Evolutionary conservation across 805 yeast species (phyloP).

Genomic region (Lachancea sp.): DNA sequence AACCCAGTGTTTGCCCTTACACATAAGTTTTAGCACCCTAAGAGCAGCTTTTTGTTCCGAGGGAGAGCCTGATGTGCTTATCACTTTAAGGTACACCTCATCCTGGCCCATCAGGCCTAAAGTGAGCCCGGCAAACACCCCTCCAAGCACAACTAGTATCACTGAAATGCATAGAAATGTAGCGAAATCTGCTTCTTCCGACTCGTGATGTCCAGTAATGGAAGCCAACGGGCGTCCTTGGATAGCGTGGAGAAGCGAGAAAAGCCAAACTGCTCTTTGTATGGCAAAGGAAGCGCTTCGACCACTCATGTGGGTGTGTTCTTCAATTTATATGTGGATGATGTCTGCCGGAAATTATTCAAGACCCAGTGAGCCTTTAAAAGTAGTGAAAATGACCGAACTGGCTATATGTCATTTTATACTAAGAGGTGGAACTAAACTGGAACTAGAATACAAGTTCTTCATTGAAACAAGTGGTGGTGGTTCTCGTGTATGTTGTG

Average conservation of each 20-base stretch:
- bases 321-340: background rate
- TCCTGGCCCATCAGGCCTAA: constrained; percentile 97
- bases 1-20: constrained; percentile 93
- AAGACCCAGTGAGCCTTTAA: no score
- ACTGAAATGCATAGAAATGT: constrained; percentile 49
- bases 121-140: constrained; percentile 92
- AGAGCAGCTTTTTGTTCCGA: constrained; percentile 61
- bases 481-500: no score
- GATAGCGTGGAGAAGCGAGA: constrained; percentile 8
- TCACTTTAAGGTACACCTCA: constrained; percentile 87
- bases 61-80: constrained; percentile 77
- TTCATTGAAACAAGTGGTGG: no score
- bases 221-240: constrained; percentile 4
- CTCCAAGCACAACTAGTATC: constrained; percentile 65
- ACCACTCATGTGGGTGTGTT: constrained; percentile 1
- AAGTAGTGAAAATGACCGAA: no score
- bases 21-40: constrained; percentile 64
- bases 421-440: no score
- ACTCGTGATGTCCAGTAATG: background rate
- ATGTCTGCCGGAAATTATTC: background rate
- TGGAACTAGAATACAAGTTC: no score
- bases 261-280: constrained; percentile 7
- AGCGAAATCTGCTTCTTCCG: constrained; percentile 33
- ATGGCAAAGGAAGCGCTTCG: constrained; percentile 4
- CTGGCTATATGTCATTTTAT: no score